Base-by-base conservation (phyloP, 192 early-diverging fungal species). In the Diversispora epigaea region DNA sequence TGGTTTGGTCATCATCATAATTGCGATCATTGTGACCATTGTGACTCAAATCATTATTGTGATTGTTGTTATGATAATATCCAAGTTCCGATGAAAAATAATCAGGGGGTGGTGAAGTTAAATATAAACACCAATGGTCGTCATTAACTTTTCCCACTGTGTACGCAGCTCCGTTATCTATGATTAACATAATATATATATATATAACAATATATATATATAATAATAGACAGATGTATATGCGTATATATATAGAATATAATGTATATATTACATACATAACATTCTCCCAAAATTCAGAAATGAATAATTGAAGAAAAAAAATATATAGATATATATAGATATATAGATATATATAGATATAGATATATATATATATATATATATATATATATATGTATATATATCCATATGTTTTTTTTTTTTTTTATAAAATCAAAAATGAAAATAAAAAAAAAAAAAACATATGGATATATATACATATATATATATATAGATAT, bases 51-150 rank as follows among this genome's bases (percentile, higher is more conserved):
- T 50, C 43, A 39, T 89, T 81, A 7, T 49, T 3, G 25, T 32
- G 25, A 32, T 32, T 32, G 25, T 32, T 32, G 25, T 32, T n/a
- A 58, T 22, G 11, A 22, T n/a, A 5, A 58, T 3, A 58, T 25
- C 21, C 43, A 85, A 79, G 43, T 56, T 66, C 10, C 77, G 71
- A 77, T 8, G 78, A 68, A 11, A 80, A 61, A 43, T 81, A 78
- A 67, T 84, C 84, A 25, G 81, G 79, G 73, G 85, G 79, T 60
- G 94, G 94, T 21, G 91, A 87, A 41, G 91, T 92, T 71, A 94
- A 82, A 83, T 97, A 99, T 50, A 97, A 84, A 78, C 94, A 93
- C 97, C 97, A 99, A 83, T 99, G 94, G 58, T 99, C 95, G 17
- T 90, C 90, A 81, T 96, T 98, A 71, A 93, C 89, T 74, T 93